phyloP scores from a whole-genome alignment of 2,329 filamentous ascomycete species.

The Ascosphaera acerosa region DNA sequence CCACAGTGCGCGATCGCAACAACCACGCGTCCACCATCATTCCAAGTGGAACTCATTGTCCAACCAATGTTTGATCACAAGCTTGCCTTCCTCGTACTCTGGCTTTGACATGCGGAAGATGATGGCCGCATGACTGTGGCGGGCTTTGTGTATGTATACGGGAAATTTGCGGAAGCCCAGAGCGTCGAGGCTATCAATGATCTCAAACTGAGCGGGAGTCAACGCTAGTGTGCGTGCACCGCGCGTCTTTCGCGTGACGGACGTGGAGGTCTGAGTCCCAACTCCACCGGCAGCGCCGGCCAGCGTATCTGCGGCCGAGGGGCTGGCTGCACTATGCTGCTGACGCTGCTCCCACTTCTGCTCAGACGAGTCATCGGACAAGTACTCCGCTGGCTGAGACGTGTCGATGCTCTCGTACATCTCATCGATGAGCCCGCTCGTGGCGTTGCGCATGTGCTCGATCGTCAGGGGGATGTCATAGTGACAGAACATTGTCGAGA shows the following conservation, averaged over 20 bases:
- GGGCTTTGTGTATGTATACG: conserved; percentile 31
- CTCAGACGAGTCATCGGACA: conserved; percentile 29
- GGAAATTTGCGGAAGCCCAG: conserved; percentile 33
- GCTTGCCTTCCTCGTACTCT: conserved; percentile 47
- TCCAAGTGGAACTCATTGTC: conserved; percentile 35
- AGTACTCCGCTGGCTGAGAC: conserved; percentile 43
- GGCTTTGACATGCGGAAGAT: conserved; percentile 46
- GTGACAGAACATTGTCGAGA: conserved; percentile 38
- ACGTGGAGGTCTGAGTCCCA: conserved; percentile 13
- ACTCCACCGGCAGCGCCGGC: neutral
- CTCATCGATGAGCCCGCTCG: conserved; percentile 56
- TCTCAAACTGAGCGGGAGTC: conserved; percentile 55
- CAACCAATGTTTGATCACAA: conserved; percentile 62
- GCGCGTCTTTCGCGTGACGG: conserved; percentile 10
- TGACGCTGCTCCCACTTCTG: conserved; percentile 2
- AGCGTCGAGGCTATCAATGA: conserved; percentile 50
- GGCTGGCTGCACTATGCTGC: conserved; percentile 2
- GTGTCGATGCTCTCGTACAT: conserved; percentile 49
- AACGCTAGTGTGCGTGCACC: conserved; percentile 43
- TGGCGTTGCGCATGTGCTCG: conserved; percentile 46
- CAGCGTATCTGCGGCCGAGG: neutral
- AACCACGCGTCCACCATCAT: no score
- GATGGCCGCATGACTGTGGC: conserved; percentile 77
- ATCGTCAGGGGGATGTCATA: conserved; percentile 58
- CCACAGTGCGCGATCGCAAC: no score